Evolutionary conservation across 2,329 filamentous ascomycete species (phyloP).

Genomic region (Colletotrichum sp.): DNA sequence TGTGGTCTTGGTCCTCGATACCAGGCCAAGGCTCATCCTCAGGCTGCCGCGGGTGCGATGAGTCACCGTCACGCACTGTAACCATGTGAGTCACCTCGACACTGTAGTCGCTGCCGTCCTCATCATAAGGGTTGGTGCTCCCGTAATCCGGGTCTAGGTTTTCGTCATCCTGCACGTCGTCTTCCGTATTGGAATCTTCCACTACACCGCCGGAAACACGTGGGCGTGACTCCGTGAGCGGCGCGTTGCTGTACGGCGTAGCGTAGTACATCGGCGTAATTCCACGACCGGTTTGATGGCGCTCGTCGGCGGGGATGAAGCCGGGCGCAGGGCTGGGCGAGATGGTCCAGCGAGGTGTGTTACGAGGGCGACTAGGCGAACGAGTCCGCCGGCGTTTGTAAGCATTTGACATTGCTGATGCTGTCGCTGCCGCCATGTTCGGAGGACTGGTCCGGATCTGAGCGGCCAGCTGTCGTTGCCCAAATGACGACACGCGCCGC

Average conservation of each 20-base stretch:
- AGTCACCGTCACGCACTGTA: slow-evolving; percentile 15
- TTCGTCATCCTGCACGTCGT: slow-evolving; percentile 34
- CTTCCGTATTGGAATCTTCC: slow-evolving; percentile 27
- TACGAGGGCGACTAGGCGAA: slow-evolving; percentile 59
- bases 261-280: slow-evolving; percentile 74
- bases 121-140: slow-evolving; percentile 32
- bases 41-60: slow-evolving; percentile 38
- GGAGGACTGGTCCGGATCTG: slow-evolving; percentile 32
- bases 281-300: slow-evolving; percentile 38
- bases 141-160: slow-evolving; percentile 28
- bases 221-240: slow-evolving; percentile 45
- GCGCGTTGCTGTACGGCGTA: slow-evolving; percentile 73
- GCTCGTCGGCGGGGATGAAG: slow-evolving; percentile 32
- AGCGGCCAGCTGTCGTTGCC: slow-evolving; percentile 24
- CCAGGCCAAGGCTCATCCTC: slow-evolving; percentile 64
- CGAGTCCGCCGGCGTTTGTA: slow-evolving; percentile 57
- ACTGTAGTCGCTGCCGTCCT: slow-evolving; percentile 31
- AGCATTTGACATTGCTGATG: background rate
- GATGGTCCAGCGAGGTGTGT: slow-evolving; percentile 61
- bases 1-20: slow-evolving; percentile 54
- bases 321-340: slow-evolving; percentile 49
- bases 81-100: slow-evolving; percentile 29
- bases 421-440: background rate
- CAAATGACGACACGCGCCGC: slow-evolving; percentile 52
- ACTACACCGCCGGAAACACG: slow-evolving; percentile 12